Conservation (phyloP, 1,284 basidiomycete genomes). For the Ustilago lituana region DNA sequence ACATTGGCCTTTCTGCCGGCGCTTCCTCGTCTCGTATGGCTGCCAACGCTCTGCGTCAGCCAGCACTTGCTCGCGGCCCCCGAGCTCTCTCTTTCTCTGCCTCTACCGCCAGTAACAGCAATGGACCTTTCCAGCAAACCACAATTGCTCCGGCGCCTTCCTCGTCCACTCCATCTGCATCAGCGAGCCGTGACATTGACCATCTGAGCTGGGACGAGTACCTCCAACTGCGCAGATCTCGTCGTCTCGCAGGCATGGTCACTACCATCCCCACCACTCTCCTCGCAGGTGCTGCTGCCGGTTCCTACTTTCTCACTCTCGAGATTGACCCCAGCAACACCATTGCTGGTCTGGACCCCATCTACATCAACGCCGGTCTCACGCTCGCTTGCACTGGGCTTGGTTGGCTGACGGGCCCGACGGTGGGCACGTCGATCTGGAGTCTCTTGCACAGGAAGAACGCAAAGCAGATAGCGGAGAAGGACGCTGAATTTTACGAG, state of each 20-base stretch:
- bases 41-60: constrained; percentile 16
- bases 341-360: constrained; percentile 60
- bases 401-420: constrained; percentile 62
- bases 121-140: constrained; percentile 13
- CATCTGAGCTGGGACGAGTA: constrained; percentile 49
- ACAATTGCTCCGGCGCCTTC: constrained; percentile 1
- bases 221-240: constrained; percentile 54
- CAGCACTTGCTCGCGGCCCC: constrained; percentile 6
- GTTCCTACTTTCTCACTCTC: constrained; percentile 59
- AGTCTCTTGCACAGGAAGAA: constrained; percentile 51
- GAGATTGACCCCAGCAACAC: constrained; percentile 59
- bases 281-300: constrained; percentile 51
- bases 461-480: constrained; percentile 51
- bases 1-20: constrained; percentile 13
- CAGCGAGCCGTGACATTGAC: constrained; percentile 1
- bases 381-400: constrained; percentile 59
- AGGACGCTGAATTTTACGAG: constrained; percentile 61
- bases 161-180: constrained; percentile 8
- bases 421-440: constrained; percentile 58
- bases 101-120: not conserved
- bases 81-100: constrained; percentile 22
- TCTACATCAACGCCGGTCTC: constrained; percentile 58
- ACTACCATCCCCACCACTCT: constrained; percentile 61
- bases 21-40: constrained; percentile 29
- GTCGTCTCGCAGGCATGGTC: constrained; percentile 57